Base-by-base conservation (phyloP, 116 monocot genomes). In the Dioscorea cayenensis region DNA sequence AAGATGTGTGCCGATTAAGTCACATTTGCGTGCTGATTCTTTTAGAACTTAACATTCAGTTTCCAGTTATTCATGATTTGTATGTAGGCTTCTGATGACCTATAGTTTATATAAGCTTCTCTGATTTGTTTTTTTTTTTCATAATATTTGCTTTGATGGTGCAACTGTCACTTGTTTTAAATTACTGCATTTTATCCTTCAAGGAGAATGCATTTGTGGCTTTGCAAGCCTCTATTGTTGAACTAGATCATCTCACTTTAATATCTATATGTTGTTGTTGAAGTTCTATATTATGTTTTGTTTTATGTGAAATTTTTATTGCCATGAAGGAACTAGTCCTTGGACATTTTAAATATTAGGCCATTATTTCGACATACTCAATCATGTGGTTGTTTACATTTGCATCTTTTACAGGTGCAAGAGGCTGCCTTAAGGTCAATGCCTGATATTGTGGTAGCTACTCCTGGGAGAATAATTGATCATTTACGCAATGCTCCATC, bases 391-490 rank as follows among this genome's bases (percentile, higher is more conserved):
- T 43, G 7, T 12, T 55, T 55, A 14, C n/a, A n/a, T 14, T 55
- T 16, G 43, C 60, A 23, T 64, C 69, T 22, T n/a, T 65, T 75
- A 71, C 86, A 94, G 99, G 76, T 78, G 27, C 99, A 99, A 89
- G 94, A 99, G 74, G 74, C 81, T 50, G 91, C 87, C 7, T 75
- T 99, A 73, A 94, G 94, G 79, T 86, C 91, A 50, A 79, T 85
- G 87, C 99, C 99, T 72, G 99, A 99, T 73, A 86, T 99, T 64
- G 99, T 99, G 58, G 86, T 99, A 32, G 99, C 94, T 35, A 94
- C 99, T 66, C 99, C 99, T 61, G 99, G 99, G 68, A 69, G 99
- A 63, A 91, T 99, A 70, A 94, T 99, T 68, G 99, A 99, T 80
- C 94, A 91, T 91, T 75, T 99, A 60, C 83, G 94, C 19, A 99